Evolutionary conservation across 352 stramenopile species (phyloP), one percentile per base, ranked within the genome.

Genomic region (Blastocystis sp.): DNA sequence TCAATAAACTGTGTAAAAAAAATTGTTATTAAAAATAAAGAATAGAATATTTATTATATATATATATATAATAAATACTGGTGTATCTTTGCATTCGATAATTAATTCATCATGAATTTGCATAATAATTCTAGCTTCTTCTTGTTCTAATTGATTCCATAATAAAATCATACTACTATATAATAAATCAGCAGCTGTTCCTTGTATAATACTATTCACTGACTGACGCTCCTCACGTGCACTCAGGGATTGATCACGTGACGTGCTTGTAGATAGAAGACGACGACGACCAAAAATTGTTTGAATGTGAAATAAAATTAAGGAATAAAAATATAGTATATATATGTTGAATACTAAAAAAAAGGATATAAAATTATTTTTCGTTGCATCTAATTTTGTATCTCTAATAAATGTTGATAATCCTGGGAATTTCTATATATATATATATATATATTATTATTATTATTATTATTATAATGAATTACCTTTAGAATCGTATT

Each of bases 191-290:
- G 70, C 70, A 16, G 70, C 69, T 58, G 40, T 67, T n/a, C 72
- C 72, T 58, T 78, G 72, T 40, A 78, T 78, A 0, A 76, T 58
- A 32, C 64, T 72, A 59, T 78, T 78, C 33, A 78, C 70, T 31
- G 70, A 68, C 64, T 76, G 70, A 37, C 72, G 67, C 31, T 78
- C 70, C 18, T 67, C 67, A 49, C 70, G 48, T 30, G 40, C 66
- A 16, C 58, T 64, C 21, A 16, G 19, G 2, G 31, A 43, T n/a
- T 33, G 27, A 1, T 13, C 30, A 0, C 10, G 13, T 10, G 10
- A n/a, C 16, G n/a, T 28, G 9, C 1, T 19, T 27, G 19, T 5
- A 10, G 55, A 24, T 25, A 66, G 32, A 4, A 23, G 39, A n/a
- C 58, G 28, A 11, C 45, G 24, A 32, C 58, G 21, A 21, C 46